Evolutionary conservation across 2,329 filamentous ascomycete genomes (phyloP), one percentile per base, ranked within the genome.

Genomic region (Arthroderma sp.): DNA sequence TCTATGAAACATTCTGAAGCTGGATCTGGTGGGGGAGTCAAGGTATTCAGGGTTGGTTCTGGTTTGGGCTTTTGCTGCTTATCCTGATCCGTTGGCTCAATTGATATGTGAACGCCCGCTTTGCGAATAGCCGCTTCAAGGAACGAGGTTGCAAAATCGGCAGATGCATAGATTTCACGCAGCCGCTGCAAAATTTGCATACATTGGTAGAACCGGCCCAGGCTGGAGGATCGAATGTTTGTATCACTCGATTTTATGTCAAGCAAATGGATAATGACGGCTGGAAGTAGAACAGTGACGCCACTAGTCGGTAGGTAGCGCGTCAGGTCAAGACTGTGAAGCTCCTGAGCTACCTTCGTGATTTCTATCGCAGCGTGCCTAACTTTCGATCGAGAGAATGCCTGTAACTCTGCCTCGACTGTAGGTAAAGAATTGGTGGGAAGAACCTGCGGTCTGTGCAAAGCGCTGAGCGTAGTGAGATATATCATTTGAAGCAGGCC

Each of bases 141-240:
- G 75, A 96, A 96, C 1, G 88, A 88, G 0, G 88, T 91, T n/a
- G 89, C 90, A 66, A 93, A 95, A 70, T 96, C 91, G n/a, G 91
- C 91, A 0, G 91, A 90, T 0, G 90, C 85, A 66, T 97, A 96
- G 31, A 90, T 88, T 66, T 95, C 89, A 38, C 90, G 83, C 17
- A 97, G 79, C 61, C 85, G 86, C 68, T 90, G 85, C 77, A 96
- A 87, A 59, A 95, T 89, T 51, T 85, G 81, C 88, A 96, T 95
- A 73, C 91, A 96, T 68, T 90, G 86, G 64, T 86, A 86, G 75
- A 95, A 95, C 19, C 89, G 88, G 58, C 85, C 81, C 23, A 90
- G 80, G 51, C 88, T 90, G 43, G 81, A 79, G 59, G 87, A 81
- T 17, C 88, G 83, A 2, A 86, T 84, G 56, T 83, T 81, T 15